These are phyloP conservation scores for Trichoderma asperellum DNA, from an alignment of 2,329 filamentous ascomycete species.

Conservation along the genomic window DNA sequence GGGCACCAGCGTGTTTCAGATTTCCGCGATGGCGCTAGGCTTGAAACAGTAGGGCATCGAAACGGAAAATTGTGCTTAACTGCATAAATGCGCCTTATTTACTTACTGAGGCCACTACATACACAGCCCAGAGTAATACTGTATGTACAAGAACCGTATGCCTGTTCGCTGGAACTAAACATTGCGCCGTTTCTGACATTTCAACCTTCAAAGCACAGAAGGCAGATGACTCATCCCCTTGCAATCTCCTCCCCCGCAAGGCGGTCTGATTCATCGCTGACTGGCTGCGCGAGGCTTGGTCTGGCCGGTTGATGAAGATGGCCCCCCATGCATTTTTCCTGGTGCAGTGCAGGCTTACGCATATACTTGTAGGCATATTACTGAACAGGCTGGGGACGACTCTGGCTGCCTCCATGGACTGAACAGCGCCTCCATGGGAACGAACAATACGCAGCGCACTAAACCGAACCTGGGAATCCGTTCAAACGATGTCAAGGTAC, in stretches of 20 bases:
- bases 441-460: constrained; percentile 3
- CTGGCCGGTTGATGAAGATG: not conserved
- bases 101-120: not conserved
- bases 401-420: not conserved
- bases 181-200: not conserved
- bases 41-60: not conserved
- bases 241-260: constrained; percentile 10
- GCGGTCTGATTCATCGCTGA: constrained; percentile 23
- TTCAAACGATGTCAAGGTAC: no score
- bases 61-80: not conserved
- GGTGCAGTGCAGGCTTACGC: not conserved
- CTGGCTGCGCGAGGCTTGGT: constrained; percentile 9
- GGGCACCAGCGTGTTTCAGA: constrained; percentile 23
- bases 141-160: no score
- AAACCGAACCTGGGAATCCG: not conserved
- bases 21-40: constrained; percentile 24
- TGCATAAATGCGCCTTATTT: not conserved
- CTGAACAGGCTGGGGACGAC: not conserved
- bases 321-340: not conserved
- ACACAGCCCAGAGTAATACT: not conserved
- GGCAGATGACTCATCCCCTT: constrained; percentile 20
- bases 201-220: not conserved
- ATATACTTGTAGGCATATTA: not conserved
- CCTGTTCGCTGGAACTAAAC: no score
- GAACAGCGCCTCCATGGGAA: not conserved